phyloP scores from a whole-genome alignment of 495 filamentous ascomycete genomes.

The Hypoxylon crocopeplum region DNA sequence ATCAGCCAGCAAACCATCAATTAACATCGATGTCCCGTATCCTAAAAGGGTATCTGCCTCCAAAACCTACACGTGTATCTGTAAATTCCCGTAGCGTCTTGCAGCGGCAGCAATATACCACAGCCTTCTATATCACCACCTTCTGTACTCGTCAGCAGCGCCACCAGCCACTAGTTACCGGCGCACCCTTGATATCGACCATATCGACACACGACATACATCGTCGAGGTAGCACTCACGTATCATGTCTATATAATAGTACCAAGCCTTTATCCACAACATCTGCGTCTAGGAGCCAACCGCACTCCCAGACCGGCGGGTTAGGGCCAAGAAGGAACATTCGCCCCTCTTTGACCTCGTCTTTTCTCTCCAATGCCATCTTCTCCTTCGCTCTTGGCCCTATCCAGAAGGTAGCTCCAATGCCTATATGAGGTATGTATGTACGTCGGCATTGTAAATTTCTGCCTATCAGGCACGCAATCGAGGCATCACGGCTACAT shows the following conservation, averaged over 20 bases:
- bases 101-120: slow-evolving; percentile 14
- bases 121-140: slow-evolving; percentile 15
- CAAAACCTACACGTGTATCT: slow-evolving; percentile 3
- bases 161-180: no score
- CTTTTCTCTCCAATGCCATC: slow-evolving; percentile 16
- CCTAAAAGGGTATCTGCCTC: slow-evolving; percentile 26
- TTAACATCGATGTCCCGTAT: slow-evolving; percentile 32
- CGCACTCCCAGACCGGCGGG: slow-evolving; percentile 37
- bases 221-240: slow-evolving; percentile 15
- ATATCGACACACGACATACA: slow-evolving; percentile 3
- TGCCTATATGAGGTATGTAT: background rate
- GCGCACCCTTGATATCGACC: background rate
- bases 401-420: slow-evolving; percentile 31
- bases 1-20: slow-evolving; percentile 24
- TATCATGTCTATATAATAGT: slow-evolving; percentile 8
- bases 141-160: slow-evolving; percentile 18
- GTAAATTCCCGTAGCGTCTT: slow-evolving; percentile 21
- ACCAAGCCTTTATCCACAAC: slow-evolving; percentile 31
- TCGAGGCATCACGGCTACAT: slow-evolving; percentile 23
- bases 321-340: slow-evolving; percentile 36
- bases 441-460: slow-evolving; percentile 29
- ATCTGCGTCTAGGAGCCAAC: slow-evolving; percentile 29
- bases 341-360: slow-evolving; percentile 22
- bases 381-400: slow-evolving; percentile 17
- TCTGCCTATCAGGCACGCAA: slow-evolving; percentile 32